phyloP scores from a whole-genome alignment of 805 yeast genomes.

The Lipomyces anomalus region DNA sequence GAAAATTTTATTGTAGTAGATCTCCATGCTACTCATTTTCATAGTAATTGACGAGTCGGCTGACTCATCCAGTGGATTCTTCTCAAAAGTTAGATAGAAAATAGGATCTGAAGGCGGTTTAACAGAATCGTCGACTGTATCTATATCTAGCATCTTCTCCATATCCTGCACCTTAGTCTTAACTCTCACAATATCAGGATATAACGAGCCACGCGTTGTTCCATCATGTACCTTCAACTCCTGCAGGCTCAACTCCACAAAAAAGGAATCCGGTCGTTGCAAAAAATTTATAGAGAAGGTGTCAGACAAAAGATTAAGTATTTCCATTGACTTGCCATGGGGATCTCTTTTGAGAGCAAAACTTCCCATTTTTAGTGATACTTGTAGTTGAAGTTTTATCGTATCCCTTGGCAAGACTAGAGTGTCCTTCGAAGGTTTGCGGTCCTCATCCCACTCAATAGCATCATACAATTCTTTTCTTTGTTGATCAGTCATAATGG shows the following conservation, averaged over 20 bases:
- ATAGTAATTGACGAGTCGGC: slow-evolving; percentile 77
- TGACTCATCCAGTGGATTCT: slow-evolving; percentile 73
- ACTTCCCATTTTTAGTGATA: slow-evolving; percentile 72
- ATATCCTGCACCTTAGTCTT: slow-evolving; percentile 40
- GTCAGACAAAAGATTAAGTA: slow-evolving; percentile 77
- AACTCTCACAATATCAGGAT: slow-evolving; percentile 81
- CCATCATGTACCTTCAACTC: slow-evolving; percentile 88
- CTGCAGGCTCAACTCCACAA: slow-evolving; percentile 65
- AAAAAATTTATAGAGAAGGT: slow-evolving; percentile 69
- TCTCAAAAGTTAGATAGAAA: slow-evolving; percentile 75
- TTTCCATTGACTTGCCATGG: slow-evolving; percentile 35
- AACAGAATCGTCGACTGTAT: slow-evolving; percentile 2
- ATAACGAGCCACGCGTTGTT: slow-evolving; percentile 60
- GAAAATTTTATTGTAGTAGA: slow-evolving; percentile 81
- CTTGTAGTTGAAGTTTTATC: slow-evolving; percentile 58
- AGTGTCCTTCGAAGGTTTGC: slow-evolving; percentile 34
- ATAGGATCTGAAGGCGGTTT: slow-evolving; percentile 48
- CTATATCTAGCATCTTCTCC: background rate
- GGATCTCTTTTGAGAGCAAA: slow-evolving; percentile 50
- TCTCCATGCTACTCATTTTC: slow-evolving; percentile 77
- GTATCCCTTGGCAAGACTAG: slow-evolving; percentile 63
- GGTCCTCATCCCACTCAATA: slow-evolving; percentile 78
- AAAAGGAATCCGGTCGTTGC: slow-evolving; percentile 74
- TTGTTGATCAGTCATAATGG: slow-evolving; percentile 75
- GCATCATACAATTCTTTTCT: slow-evolving; percentile 86